Base-by-base conservation (phyloP, 108 stramenopile genomes). In the Cyclotella atomus region DNA sequence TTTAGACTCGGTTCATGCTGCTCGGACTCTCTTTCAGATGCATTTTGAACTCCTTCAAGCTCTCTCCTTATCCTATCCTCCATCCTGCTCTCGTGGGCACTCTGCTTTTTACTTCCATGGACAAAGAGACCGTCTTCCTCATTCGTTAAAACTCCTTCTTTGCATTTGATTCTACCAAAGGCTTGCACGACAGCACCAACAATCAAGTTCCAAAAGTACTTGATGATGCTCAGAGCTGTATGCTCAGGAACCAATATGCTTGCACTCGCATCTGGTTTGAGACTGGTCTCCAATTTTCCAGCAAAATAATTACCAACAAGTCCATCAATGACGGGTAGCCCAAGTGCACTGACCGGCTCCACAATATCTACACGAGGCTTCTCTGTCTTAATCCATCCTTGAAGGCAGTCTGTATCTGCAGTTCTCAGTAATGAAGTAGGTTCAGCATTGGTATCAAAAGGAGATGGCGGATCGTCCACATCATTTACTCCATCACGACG, bases 51-150 rank as follows among this genome's bases (percentile, higher is more conserved):
- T 41, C 38, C 38, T 41, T 6, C 38, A 41, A 27, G 38, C 60
- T 76, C 75, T 64, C 75, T 62, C 15, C 52, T 43, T 19, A 69
- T 63, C 45, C 75, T 62, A 15, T 67, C 67, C 28, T 76, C 75
- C 34, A 76, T 43, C 44, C 61, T 67, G 30, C 50, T 25, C 44
- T n/a, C n/a, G n/a, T n/a, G n/a, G n/a, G n/a, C n/a, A n/a, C n/a
- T n/a, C n/a, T n/a, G n/a, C n/a, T n/a, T n/a, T 35, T 17, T 5
- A 21, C 21, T 44, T 36, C 8, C 33, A 17, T 32, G 24, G 19
- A 62, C 60, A 34, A 52, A 52, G 21, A 68, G 16, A 25, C 45
- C 68, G 14, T 63, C 75, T 33, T 69, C 59, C 2, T 36, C 52
- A 15, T 20, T 23, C 15, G 10, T 4, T 43, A 20, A 9, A 4